Percentiles rank a stretch among this genome's conserved stretches.
phyloP scores from a whole-genome alignment of 768 basidiomycete species.

The Russula griseocarnosa region DNA sequence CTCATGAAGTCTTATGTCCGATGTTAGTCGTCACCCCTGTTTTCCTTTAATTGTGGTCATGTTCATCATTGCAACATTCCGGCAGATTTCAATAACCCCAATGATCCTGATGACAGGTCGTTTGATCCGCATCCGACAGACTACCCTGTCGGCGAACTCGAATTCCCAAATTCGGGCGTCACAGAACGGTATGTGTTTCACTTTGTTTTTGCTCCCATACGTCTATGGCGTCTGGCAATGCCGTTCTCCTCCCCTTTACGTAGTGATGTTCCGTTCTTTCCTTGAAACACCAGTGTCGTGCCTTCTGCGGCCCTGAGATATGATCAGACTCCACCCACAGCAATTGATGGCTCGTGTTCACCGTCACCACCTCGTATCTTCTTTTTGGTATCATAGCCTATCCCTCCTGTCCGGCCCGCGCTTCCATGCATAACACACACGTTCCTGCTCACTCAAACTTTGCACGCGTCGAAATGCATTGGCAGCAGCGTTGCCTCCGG shows the following conservation, averaged over 20 bases:
- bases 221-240: constrained; percentile 23
- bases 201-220: not conserved
- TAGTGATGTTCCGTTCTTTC: not conserved
- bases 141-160: constrained; percentile 66
- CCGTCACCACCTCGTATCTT: constrained; percentile 4
- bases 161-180: constrained; percentile 71
- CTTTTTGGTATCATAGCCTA: not conserved
- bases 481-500: not conserved
- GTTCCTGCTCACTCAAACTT: not conserved
- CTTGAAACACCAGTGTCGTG: not conserved
- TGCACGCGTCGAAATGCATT: not conserved
- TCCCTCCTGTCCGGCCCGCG: constrained; percentile 13
- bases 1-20: constrained; percentile 66
- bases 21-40: constrained; percentile 44
- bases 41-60: not conserved
- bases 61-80: not conserved
- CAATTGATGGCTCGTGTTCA: constrained; percentile 3
- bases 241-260: not conserved
- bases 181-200: constrained; percentile 54
- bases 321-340: constrained; percentile 6
- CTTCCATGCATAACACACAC: not conserved
- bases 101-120: constrained; percentile 55
- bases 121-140: constrained; percentile 57
- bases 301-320: not conserved
- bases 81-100: constrained; percentile 66